phyloP scores from a whole-genome alignment of 768 basidiomycete genomes.

The Cystobasidium tubakii region DNA sequence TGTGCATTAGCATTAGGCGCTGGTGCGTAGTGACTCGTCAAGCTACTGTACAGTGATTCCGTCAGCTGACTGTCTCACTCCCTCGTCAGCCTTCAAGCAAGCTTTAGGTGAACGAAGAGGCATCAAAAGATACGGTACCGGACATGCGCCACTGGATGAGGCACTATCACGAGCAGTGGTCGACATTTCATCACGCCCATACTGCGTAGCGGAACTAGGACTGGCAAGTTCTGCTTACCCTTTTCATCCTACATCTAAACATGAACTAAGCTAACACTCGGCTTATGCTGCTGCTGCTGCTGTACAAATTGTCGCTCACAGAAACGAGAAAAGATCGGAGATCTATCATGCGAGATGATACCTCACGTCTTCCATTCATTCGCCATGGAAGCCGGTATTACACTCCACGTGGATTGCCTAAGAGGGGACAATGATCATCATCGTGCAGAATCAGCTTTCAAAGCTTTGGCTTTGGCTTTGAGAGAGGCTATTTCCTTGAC shows the following conservation, averaged over 20 bases:
- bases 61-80: no score
- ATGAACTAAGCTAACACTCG: no score
- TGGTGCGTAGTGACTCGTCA: not conserved
- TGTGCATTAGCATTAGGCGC: slow-evolving; percentile 53
- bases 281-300: no score
- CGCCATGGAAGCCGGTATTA: slow-evolving; percentile 89
- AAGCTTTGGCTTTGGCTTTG: slow-evolving; percentile 90
- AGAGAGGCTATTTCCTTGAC: slow-evolving; percentile 87
- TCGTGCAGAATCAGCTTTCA: slow-evolving; percentile 94
- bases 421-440: slow-evolving; percentile 97
- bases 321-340: slow-evolving; percentile 85
- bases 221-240: slow-evolving; percentile 50
- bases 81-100: slow-evolving; percentile 68
- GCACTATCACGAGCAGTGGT: slow-evolving; percentile 92
- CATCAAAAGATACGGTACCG: slow-evolving; percentile 89
- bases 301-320: slow-evolving; percentile 1
- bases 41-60: no score
- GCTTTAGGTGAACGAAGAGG: slow-evolving; percentile 91
- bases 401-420: slow-evolving; percentile 87
- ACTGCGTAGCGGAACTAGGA: slow-evolving; percentile 84
- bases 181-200: slow-evolving; percentile 95
- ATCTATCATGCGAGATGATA: slow-evolving; percentile 88
- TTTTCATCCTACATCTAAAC: no score
- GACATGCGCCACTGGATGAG: slow-evolving; percentile 94
- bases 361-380: slow-evolving; percentile 97